Percentiles rank a stretch among this genome's conserved stretches.
These are phyloP conservation scores for Chenopodium quinoa DNA, from an alignment of 148 eudicot species.

Conservation along the genomic window DNA sequence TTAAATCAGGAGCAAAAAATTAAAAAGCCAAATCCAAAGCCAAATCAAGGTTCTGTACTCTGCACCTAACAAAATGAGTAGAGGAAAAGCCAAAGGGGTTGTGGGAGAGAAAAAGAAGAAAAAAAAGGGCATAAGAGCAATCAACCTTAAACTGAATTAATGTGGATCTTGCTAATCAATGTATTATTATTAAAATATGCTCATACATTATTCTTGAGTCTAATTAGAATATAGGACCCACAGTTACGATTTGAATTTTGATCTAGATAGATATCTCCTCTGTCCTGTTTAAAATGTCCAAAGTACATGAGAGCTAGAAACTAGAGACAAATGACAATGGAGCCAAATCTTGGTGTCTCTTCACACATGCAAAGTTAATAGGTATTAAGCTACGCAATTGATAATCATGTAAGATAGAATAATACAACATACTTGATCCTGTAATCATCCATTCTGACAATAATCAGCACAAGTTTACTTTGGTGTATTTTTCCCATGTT, in stretches of 20 bases:
- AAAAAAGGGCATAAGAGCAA: neutral
- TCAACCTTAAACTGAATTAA: conserved; percentile 7
- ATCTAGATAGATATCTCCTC: conserved; percentile 5
- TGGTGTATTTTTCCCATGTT: neutral
- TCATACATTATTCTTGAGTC: conserved; percentile 5
- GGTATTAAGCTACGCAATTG: neutral
- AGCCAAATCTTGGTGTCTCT: neutral
- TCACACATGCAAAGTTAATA: conserved; percentile 15
- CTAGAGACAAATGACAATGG: neutral
- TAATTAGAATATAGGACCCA: conserved; percentile 5
- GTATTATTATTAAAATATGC: neutral
- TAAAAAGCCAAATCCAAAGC: neutral
- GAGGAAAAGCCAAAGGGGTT: neutral
- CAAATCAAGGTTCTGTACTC: conserved; percentile 16
- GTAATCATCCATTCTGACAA: conserved; percentile 2
- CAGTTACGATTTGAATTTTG: neutral
- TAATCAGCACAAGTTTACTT: neutral
- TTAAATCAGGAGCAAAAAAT: conserved; percentile 6
- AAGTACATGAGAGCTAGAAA: neutral
- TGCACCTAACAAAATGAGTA: conserved; percentile 11
- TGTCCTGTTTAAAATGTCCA: conserved; percentile 13
- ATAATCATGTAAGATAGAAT: neutral
- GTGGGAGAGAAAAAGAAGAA: no score
- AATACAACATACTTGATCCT: conserved; percentile 13
- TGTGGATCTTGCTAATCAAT: conserved; percentile 2